These are phyloP conservation scores for Tuber indicum DNA, from an alignment of 495 filamentous ascomycete genomes.

Conservation along the genomic window DNA sequence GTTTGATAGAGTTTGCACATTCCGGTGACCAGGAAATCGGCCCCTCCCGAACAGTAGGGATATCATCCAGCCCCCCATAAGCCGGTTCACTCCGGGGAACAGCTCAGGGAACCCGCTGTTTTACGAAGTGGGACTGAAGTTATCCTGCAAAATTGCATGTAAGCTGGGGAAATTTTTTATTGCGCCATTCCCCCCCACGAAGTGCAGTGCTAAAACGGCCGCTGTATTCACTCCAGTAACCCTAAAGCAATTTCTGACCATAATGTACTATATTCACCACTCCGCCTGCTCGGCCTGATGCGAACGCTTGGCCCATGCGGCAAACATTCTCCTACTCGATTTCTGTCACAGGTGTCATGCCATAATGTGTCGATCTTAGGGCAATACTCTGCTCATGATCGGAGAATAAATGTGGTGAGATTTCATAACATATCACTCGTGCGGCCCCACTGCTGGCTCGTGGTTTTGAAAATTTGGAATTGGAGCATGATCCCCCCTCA, in stretches of 20 bases:
- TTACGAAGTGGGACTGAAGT: not conserved
- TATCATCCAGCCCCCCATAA: not conserved
- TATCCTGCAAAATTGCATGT: not conserved
- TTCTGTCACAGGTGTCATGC: not conserved
- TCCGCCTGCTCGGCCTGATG: not conserved
- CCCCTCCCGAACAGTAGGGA: not conserved
- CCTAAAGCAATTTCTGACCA: not conserved
- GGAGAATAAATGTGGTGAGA: not conserved
- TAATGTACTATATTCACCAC: not conserved
- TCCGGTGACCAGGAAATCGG: not conserved
- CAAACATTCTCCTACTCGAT: not conserved
- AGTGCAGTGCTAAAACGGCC: not conserved
- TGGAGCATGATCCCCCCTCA: not conserved
- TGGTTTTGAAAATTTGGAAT: not conserved
- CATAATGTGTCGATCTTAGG: not conserved
- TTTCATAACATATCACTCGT: not conserved
- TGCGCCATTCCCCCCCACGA: not conserved
- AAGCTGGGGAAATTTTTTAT: not conserved
- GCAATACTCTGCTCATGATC: not conserved
- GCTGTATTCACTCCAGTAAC: not conserved
- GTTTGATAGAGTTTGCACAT: not conserved
- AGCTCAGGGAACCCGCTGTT: not conserved
- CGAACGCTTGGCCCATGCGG: not conserved
- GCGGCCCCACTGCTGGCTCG: not conserved
- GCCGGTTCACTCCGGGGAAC: not conserved